Evolutionary conservation across 2,329 filamentous ascomycete genomes (phyloP).

Genomic region (Dactylonectria estremocensis): DNA sequence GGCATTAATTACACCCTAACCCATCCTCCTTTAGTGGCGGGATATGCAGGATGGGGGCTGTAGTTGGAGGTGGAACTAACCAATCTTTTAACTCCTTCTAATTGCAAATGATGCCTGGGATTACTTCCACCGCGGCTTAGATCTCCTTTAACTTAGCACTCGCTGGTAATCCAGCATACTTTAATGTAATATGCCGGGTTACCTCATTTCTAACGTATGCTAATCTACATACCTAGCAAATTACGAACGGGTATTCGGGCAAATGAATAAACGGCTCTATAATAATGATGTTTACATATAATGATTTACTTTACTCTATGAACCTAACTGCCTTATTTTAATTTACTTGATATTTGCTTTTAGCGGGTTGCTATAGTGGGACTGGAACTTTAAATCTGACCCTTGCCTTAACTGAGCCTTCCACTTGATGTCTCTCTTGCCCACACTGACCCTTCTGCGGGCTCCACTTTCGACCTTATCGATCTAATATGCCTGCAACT

Average conservation of each 20-base stretch:
- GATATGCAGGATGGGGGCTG: neutral
- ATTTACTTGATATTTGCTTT: neutral
- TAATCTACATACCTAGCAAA: no score
- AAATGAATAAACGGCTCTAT: no score
- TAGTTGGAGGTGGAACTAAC: neutral
- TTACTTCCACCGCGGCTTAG: neutral
- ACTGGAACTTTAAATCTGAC: neutral
- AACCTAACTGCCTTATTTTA: neutral
- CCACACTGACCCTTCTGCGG: neutral
- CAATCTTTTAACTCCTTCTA: neutral
- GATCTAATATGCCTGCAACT: neutral
- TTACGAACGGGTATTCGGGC: no score
- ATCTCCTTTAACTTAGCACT: no score
- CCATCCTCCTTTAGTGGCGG: neutral
- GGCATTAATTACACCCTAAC: constrained; percentile 4
- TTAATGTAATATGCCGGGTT: no score
- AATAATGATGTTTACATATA: neutral
- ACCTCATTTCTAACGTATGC: no score
- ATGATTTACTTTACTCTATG: neutral
- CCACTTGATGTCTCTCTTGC: neutral
- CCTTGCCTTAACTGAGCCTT: neutral
- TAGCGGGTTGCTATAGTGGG: neutral
- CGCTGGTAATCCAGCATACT: no score
- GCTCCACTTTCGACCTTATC: neutral
- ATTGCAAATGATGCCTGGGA: neutral